Percentiles rank a stretch among this genome's conserved stretches.
Conservation (phyloP, 192 early-diverging fungal species). For the Umbelopsis ramanniana region DNA sequence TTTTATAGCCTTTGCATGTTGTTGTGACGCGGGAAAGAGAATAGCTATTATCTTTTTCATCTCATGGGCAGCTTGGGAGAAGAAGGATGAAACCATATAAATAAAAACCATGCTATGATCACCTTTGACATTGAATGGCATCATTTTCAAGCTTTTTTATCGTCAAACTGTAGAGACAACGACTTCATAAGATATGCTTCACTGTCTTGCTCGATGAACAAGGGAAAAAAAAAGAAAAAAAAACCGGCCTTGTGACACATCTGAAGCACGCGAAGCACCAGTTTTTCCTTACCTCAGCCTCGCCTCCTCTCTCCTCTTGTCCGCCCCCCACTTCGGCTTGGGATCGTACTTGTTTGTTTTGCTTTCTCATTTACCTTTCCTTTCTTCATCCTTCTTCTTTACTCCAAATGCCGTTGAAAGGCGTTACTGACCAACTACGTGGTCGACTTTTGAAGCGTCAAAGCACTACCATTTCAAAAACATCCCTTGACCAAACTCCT, state of each 20-base stretch:
- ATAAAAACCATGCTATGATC: no score
- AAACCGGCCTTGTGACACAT: constrained; percentile 21
- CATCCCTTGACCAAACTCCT: constrained; percentile 15
- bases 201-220: background rate
- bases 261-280: constrained; percentile 11
- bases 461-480: constrained; percentile 3
- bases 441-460: constrained; percentile 12
- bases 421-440: constrained; percentile 15
- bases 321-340: constrained; percentile 4
- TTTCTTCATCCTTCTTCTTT: constrained; percentile 8
- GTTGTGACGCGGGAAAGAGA: constrained; percentile 14
- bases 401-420: constrained; percentile 19
- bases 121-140: no score
- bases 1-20: constrained; percentile 18
- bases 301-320: background rate
- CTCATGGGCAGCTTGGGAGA: background rate
- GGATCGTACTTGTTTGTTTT: constrained; percentile 14
- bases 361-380: constrained; percentile 1
- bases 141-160: no score
- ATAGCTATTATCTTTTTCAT: background rate
- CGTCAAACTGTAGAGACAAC: no score
- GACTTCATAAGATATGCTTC: no score
- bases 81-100: no score
- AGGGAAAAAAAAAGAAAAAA: background rate
- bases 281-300: background rate